Conservation (phyloP, 2,329 filamentous ascomycete genomes). For the Diaporthe nobilis region DNA sequence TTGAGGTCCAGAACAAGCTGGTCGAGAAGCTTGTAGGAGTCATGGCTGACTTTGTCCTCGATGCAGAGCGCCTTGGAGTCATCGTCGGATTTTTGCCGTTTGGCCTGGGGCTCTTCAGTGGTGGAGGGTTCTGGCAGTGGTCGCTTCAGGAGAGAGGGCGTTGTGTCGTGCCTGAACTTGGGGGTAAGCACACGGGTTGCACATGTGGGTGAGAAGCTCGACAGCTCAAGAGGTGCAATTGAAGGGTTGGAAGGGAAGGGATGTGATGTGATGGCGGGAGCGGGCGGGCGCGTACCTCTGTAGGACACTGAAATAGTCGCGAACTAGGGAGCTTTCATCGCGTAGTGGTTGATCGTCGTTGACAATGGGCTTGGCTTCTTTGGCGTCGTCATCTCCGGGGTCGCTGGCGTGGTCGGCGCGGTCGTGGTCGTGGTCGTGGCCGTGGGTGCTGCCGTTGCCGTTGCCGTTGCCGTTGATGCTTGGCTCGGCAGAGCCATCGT, state of each 20-base stretch:
- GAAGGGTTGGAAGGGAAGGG: constrained; percentile 9
- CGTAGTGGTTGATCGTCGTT: constrained; percentile 46
- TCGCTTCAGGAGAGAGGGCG: constrained; percentile 68
- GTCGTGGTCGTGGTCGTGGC: constrained; percentile 50
- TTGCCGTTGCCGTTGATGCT: constrained; percentile 38
- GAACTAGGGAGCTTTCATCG: constrained; percentile 55
- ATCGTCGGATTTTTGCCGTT: constrained; percentile 72
- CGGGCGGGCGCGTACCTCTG: constrained; percentile 54
- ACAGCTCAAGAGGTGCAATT: not conserved
- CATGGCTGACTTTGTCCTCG: constrained; percentile 66
- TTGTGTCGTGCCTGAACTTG: constrained; percentile 65
- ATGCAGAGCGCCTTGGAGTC: constrained; percentile 59
- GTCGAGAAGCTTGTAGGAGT: constrained; percentile 72
- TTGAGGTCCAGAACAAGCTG: constrained; percentile 73
- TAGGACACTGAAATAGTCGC: constrained; percentile 59
- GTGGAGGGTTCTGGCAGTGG: constrained; percentile 60
- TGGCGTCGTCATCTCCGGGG: constrained; percentile 1
- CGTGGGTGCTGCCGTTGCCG: not conserved
- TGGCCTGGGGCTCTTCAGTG: constrained; percentile 68
- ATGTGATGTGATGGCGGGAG: constrained; percentile 43
- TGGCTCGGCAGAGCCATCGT: constrained; percentile 51
- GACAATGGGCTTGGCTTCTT: constrained; percentile 48
- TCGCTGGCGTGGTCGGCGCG: constrained; percentile 43
- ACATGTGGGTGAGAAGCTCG: not conserved
- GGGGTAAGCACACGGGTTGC: constrained; percentile 48